Base-by-base conservation (phyloP, 2,329 filamentous ascomycete species). In the Trichoderma arundinaceum region DNA sequence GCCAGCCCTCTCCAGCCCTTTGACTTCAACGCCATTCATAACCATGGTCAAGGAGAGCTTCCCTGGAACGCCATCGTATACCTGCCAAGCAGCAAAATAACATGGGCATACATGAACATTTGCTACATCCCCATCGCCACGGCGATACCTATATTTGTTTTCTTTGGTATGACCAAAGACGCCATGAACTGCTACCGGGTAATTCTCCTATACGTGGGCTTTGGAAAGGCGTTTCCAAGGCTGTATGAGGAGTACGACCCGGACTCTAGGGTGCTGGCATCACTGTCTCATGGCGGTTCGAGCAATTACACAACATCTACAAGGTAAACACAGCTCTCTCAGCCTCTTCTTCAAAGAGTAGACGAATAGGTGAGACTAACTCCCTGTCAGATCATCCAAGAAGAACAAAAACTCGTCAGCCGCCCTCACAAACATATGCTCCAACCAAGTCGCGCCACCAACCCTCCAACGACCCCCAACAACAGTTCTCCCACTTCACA, bases 121-220 rank as follows among this genome's bases (percentile, higher is more conserved):
- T 77, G 77, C 61, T 88, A 83, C 75, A 78, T 86, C 19, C 68
- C 79, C 22, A 82, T 85, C 61, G 57, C 83, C 2, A 80, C 83
- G 2, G 76, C 79, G 4, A 70, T 83, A 1, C 77, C 81, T 53
- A 78, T 87, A 54, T 83, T 86, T 48, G 48, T 80, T 35, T 86
- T 85, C 73, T 88, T 87, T 64, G 85, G 86, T 52, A 80, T 80
- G 66, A 85, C 82, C n/a, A 79, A 78, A 32, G 84, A 87, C 35
- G 83, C 83, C 10, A 75, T 81, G 67, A 83, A 83, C 65, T 76
- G 76, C 60, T 87, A 87, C 72, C 78, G 83, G 19, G 60, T 68
- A 1, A 69, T 72, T 6, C 69, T 82, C 6, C 70, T 84, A 6
- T 68, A 66, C 7, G 2, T 82, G 32, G 81, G 83, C 0, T 70